Evolutionary conservation across 2,329 filamentous ascomycete species (phyloP), one percentile per base, ranked within the genome.

Genomic region (Botrytis deweyae): DNA sequence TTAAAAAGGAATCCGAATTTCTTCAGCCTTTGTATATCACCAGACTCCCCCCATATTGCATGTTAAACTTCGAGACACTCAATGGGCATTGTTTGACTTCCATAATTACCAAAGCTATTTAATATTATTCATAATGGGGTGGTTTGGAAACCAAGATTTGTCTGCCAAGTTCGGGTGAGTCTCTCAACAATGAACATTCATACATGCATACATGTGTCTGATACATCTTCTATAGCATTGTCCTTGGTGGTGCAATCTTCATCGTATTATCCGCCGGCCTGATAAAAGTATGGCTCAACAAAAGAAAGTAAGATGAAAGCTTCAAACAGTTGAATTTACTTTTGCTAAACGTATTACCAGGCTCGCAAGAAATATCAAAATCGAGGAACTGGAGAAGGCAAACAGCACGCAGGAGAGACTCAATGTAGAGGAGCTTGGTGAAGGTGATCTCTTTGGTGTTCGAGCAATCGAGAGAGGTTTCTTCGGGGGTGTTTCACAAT

Each of bases 401-500:
- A 70, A 65, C n/a, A 73, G 62, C 33, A 61, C 61, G 9, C 46
- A 64, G 7, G 72, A 73, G 67, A 71, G 44, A 33, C 61, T 72
- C 22, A 71, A 73, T 29, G 18, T 72, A 52, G 63, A 70, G 38
- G 67, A 73, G 14, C 68, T 73, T 22, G 72, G 66, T 55, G 67
- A 71, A 65, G 72, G 68, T 18, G 72, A 77, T 76, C 73, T 76
- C 36, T 77, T 77, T 63, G 76, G 76, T 46, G 66, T 77, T 36
- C 63, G 75, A 73, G 76, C 76, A n/a, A 73, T 77, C 38, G 74
- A 77, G 29, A 59, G 65, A 38, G 76, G 76, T 10, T 76, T 69
- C 44, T 77, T 68, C 38, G 76, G 76, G 12, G 76, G 76, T 25
- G 76, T 77, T 18, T 61, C 76, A 40, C 76, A 77, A 59, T 76